Percentiles rank a stretch among this genome's conserved stretches.
Evolutionary conservation across 2,329 filamentous ascomycete genomes (phyloP).

Genomic region (Macroventuria anomochaeta): DNA sequence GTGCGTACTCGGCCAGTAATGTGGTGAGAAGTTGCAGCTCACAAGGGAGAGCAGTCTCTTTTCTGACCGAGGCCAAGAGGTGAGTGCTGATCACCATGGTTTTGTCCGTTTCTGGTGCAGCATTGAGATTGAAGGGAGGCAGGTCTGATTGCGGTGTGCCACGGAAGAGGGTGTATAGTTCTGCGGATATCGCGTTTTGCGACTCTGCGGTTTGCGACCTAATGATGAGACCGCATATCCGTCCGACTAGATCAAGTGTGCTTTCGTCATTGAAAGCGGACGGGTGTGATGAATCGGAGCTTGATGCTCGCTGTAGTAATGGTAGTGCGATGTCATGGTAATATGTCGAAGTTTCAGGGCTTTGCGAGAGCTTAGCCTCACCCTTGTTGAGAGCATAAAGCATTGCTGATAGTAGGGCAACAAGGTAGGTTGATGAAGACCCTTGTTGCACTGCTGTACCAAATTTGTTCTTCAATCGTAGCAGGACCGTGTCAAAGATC

Average conservation of each 20-base stretch:
- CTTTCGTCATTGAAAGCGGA: conserved; percentile 54
- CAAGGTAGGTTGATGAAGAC: conserved; percentile 61
- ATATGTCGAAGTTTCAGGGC: conserved; percentile 49
- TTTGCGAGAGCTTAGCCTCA: conserved; percentile 57
- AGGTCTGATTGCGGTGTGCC: conserved; percentile 34
- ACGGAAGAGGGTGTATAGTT: conserved; percentile 62
- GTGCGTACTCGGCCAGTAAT: conserved; percentile 49
- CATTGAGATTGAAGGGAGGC: conserved; percentile 42
- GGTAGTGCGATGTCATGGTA: conserved; percentile 57
- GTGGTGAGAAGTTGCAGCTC: conserved; percentile 43
- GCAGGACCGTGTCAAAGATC: conserved; percentile 68
- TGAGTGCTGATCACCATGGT: conserved; percentile 65
- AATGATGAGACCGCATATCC: conserved; percentile 66
- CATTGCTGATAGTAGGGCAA: conserved; percentile 65
- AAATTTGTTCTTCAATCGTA: conserved; percentile 69
- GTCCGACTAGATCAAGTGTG: conserved; percentile 65
- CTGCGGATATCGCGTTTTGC: conserved; percentile 59
- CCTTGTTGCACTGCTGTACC: conserved; percentile 61
- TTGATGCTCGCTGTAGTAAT: conserved; percentile 48
- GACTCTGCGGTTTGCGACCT: conserved; percentile 59
- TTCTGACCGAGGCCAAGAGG: conserved; percentile 59
- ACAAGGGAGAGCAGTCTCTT: conserved; percentile 42
- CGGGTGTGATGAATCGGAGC: conserved; percentile 40
- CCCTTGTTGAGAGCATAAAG: conserved; percentile 66
- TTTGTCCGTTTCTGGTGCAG: conserved; percentile 47